Conservation (phyloP, 768 basidiomycete species). For the Cystobasidium ongulense region DNA sequence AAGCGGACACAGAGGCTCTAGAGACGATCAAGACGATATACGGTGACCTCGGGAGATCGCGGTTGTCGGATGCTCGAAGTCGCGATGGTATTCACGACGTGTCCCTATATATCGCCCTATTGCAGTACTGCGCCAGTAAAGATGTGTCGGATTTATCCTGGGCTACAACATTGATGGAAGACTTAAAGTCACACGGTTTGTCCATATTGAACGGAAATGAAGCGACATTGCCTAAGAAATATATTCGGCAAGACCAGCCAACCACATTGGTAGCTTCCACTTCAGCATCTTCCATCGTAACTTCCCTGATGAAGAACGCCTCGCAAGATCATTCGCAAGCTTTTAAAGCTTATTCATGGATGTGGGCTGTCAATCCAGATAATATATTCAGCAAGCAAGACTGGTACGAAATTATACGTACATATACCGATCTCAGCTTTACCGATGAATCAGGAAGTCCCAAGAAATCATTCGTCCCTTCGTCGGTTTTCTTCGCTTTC, state of each 20-base stretch:
- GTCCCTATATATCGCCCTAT: constrained; percentile 31
- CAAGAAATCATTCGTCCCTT: constrained; percentile 48
- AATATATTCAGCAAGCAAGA: constrained; percentile 29
- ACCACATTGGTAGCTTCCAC: constrained; percentile 48
- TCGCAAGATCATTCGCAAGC: constrained; percentile 54
- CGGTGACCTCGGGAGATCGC: constrained; percentile 34
- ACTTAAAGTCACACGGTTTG: constrained; percentile 51
- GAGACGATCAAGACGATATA: constrained; percentile 34
- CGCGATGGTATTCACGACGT: constrained; percentile 24
- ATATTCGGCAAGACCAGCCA: background rate
- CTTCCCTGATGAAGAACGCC: constrained; percentile 58
- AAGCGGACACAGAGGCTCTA: background rate
- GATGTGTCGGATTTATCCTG: constrained; percentile 32
- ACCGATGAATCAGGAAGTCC: constrained; percentile 56
- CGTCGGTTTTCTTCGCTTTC: constrained; percentile 51
- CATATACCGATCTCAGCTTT: constrained; percentile 57
- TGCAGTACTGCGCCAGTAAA: constrained; percentile 35
- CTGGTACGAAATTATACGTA: constrained; percentile 43
- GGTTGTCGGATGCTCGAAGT: background rate
- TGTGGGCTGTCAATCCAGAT: constrained; percentile 42
- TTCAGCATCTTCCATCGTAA: constrained; percentile 53
- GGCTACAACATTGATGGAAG: constrained; percentile 51
- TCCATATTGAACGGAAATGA: constrained; percentile 45
- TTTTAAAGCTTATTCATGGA: constrained; percentile 55
- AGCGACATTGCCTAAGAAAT: constrained; percentile 43